A percentile compares a stretch with the other conserved stretches of the same genome.
phyloP scores from a whole-genome alignment of 345 rosid species.

The Gossypium longicalyx region DNA sequence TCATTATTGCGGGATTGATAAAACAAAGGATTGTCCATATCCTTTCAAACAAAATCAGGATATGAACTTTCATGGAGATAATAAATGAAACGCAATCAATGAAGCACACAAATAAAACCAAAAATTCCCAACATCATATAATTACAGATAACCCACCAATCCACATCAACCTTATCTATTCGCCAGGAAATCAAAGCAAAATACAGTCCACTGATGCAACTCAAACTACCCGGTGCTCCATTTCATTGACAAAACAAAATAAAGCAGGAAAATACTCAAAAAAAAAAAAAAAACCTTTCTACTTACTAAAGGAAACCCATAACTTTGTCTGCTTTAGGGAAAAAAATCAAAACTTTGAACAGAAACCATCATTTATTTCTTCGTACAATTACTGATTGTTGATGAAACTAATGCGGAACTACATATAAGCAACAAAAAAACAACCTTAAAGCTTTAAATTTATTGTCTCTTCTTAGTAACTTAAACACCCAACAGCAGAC shows the following conservation, averaged over 20 bases:
- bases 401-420: background rate
- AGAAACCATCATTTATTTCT: background rate
- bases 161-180: background rate
- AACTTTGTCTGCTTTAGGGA: background rate
- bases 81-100: background rate
- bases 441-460: conserved; percentile 12
- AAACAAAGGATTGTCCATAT: background rate
- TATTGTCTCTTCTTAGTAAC: background rate
- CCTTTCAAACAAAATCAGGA: background rate
- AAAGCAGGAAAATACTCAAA: background rate
- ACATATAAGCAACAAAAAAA: conserved; percentile 10
- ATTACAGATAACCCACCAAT: background rate
- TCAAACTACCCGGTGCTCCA: background rate
- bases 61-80: background rate
- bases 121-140: background rate
- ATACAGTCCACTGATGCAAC: background rate
- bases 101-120: background rate
- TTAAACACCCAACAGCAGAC: conserved; percentile 20
- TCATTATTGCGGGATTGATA: background rate
- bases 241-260: background rate
- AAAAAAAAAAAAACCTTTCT: background rate
- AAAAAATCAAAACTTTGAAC: background rate
- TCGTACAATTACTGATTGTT: background rate
- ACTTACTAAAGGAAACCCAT: background rate
- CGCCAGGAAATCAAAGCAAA: background rate